A percentile compares a stretch with the other conserved stretches of the same genome.
Evolutionary conservation across 371 early-diverging fungal species (phyloP).

Genomic region (Syncephalis plumigaleata): DNA sequence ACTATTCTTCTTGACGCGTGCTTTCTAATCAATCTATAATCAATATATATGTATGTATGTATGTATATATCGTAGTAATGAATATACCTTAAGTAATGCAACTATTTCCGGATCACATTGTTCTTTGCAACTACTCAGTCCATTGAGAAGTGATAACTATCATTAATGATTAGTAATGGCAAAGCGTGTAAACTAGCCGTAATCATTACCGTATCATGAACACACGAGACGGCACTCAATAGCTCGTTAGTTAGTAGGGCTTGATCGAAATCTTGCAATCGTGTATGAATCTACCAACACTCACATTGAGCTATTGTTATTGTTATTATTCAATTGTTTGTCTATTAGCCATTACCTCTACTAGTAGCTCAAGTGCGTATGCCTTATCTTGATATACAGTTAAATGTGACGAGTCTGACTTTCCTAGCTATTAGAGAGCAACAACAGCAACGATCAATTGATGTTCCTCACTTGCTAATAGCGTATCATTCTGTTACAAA

Average conservation of each 20-base stretch:
- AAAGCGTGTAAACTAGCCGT: not conserved
- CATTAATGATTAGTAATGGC: not conserved
- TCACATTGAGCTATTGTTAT: no score
- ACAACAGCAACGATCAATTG: no score
- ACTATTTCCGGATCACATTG: not conserved
- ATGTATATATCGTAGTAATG: no score
- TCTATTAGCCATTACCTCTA: no score
- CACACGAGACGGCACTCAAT: conserved; percentile 3
- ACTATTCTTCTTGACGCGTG: not conserved
- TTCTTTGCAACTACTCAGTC: not conserved
- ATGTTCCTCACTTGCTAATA: no score
- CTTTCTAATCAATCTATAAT: not conserved
- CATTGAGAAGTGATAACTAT: not conserved
- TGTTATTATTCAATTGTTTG: no score
- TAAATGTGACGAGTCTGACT: no score
- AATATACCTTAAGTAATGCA: not conserved
- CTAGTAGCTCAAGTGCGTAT: no score
- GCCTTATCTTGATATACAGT: no score
- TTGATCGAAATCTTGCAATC: conserved; percentile 5
- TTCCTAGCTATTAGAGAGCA: no score
- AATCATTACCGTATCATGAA: conserved; percentile 2
- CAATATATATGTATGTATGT: not conserved
- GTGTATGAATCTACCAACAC: conserved; percentile 2
- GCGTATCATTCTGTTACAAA: no score
- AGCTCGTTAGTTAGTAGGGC: conserved; percentile 4